Conservation (phyloP, 2,329 filamentous ascomycete genomes). For the Penicillium sp. region DNA sequence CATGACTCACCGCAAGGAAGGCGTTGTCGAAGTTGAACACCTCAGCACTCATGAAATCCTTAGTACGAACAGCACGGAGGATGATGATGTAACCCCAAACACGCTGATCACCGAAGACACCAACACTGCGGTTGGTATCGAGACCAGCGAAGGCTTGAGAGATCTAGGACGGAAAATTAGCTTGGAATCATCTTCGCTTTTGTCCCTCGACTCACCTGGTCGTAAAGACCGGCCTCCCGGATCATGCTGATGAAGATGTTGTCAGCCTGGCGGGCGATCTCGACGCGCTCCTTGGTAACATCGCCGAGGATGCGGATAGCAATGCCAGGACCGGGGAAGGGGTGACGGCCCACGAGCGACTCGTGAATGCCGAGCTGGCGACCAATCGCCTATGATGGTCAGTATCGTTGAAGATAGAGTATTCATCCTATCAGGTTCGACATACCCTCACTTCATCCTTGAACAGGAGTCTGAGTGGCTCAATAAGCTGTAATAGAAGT, state of each 20-base stretch:
- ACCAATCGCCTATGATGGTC: conserved; percentile 58
- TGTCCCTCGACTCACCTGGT: conserved; percentile 44
- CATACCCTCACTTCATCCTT: conserved; percentile 77
- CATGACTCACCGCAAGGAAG: conserved; percentile 66
- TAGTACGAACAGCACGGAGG: conserved; percentile 61
- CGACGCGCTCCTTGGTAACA: conserved; percentile 77
- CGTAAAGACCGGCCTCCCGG: conserved; percentile 52
- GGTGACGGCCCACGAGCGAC: conserved; percentile 76
- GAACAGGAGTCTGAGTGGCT: conserved; percentile 80
- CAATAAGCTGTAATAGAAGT: conserved; percentile 59
- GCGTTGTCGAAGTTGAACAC: conserved; percentile 69
- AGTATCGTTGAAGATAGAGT: conserved; percentile 12
- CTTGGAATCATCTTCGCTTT: neutral
- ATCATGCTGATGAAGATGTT: conserved; percentile 56
- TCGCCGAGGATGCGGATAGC: conserved; percentile 84
- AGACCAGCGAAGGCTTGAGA: conserved; percentile 74
- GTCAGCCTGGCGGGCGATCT: conserved; percentile 65
- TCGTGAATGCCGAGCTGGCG: conserved; percentile 72
- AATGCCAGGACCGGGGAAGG: conserved; percentile 70
- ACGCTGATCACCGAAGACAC: conserved; percentile 66
- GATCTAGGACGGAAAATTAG: conserved; percentile 48
- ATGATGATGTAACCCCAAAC: conserved; percentile 55
- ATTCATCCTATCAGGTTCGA: neutral
- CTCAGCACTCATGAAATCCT: conserved; percentile 78
- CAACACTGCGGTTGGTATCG: conserved; percentile 67